Evolutionary conservation across 495 filamentous ascomycete species (phyloP).

Genomic region (Parathielavia appendiculata): DNA sequence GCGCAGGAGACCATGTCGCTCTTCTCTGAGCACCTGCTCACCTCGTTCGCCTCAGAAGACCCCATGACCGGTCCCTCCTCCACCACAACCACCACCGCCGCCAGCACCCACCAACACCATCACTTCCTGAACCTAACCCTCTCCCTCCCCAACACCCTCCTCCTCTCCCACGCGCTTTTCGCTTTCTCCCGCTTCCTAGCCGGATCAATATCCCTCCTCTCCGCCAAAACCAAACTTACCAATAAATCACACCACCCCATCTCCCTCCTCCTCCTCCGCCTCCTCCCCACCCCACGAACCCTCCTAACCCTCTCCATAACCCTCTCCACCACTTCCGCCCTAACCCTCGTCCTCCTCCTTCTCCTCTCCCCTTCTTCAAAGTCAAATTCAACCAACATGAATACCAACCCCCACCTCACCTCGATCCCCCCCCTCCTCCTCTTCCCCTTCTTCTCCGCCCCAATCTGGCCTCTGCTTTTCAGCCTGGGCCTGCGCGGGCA

Average conservation of each 20-base stretch:
- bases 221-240: too few species aligned
- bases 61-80: slow-evolving; percentile 23
- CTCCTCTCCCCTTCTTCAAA: slow-evolving; percentile 4
- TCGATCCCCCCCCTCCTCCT: slow-evolving; percentile 45
- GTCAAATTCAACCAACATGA: slow-evolving; percentile 9
- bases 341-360: slow-evolving; percentile 45
- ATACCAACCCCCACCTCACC: slow-evolving; percentile 37
- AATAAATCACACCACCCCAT: too few species aligned
- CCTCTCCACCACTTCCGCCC: slow-evolving; percentile 42
- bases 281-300: slow-evolving; percentile 47
- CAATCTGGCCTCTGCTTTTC: slow-evolving; percentile 68
- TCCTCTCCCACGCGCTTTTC: slow-evolving; percentile 46
- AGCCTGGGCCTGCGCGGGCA: slow-evolving; percentile 63
- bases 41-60: slow-evolving; percentile 21
- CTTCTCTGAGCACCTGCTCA: slow-evolving; percentile 53
- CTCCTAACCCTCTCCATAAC: slow-evolving; percentile 46
- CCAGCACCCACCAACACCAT: neutral
- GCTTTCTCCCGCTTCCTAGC: slow-evolving; percentile 46
- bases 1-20: slow-evolving; percentile 66
- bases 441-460: slow-evolving; percentile 64
- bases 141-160: slow-evolving; percentile 48
- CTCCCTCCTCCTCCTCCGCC: slow-evolving; percentile 15
- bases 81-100: neutral
- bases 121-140: slow-evolving; percentile 32
- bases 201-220: slow-evolving; percentile 46